Percentiles rank a stretch among this genome's conserved stretches.
phyloP scores from a whole-genome alignment of 2,329 filamentous ascomycete genomes.

The Helotiales sp. region DNA sequence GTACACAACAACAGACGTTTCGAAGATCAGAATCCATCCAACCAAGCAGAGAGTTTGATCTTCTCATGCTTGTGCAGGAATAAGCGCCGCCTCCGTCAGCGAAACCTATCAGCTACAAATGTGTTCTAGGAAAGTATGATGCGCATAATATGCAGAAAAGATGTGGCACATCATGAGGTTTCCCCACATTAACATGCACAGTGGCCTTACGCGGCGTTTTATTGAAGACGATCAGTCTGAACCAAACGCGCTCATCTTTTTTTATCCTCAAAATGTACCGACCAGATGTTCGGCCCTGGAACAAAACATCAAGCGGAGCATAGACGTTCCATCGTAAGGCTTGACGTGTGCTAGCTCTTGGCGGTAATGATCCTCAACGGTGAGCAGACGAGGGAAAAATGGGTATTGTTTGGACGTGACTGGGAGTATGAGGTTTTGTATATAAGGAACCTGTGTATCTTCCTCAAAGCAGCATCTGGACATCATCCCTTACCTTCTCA shows the following conservation, averaged over 20 bases:
- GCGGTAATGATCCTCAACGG: background rate
- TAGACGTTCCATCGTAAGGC: slow-evolving; percentile 16
- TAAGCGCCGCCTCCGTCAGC: background rate
- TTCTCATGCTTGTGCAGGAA: background rate
- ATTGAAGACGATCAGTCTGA: slow-evolving; percentile 1
- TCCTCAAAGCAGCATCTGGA: slow-evolving; percentile 19
- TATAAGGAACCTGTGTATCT: slow-evolving; percentile 5
- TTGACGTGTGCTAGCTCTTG: slow-evolving; percentile 13
- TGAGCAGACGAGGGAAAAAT: slow-evolving; percentile 3
- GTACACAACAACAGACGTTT: background rate
- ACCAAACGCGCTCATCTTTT: slow-evolving; percentile 8
- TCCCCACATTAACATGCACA: background rate
- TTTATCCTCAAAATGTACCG: slow-evolving; percentile 6
- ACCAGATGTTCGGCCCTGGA: slow-evolving; percentile 1
- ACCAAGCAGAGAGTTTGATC: background rate
- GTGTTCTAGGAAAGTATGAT: background rate
- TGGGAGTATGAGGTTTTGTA: slow-evolving; percentile 5
- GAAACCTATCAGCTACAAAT: slow-evolving; percentile 1
- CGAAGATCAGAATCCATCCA: background rate
- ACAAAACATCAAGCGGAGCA: slow-evolving; percentile 8
- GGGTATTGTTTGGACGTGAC: background rate
- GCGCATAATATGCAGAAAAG: background rate
- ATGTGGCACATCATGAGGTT: slow-evolving; percentile 1
- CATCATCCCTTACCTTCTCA: slow-evolving; percentile 22
- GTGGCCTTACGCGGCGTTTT: slow-evolving; percentile 10